Evolutionary conservation across 192 early-diverging fungal genomes (phyloP).

Genomic region (Haplosporangium gracile): DNA sequence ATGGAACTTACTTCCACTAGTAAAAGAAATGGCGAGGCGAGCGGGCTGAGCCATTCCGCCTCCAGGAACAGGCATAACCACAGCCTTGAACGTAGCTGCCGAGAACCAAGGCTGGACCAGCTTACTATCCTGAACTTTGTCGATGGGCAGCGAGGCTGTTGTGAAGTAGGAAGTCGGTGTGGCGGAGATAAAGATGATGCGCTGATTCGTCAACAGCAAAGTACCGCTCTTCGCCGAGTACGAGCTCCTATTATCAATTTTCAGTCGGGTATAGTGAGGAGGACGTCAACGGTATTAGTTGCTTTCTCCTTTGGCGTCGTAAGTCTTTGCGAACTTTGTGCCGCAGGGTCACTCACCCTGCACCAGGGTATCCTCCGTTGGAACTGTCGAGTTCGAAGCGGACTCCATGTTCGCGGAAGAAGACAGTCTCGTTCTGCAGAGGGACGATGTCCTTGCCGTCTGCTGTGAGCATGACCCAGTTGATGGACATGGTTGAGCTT

Average conservation of each 20-base stretch:
- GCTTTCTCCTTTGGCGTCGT: neutral
- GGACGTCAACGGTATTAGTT: neutral
- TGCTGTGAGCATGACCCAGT: constrained; percentile 50
- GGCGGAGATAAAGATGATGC: constrained; percentile 34
- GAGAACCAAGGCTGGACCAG: constrained; percentile 51
- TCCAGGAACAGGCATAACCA: constrained; percentile 41
- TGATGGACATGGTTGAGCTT: constrained; percentile 41
- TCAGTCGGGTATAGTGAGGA: too few species aligned
- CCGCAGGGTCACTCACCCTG: constrained; percentile 20
- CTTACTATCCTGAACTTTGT: constrained; percentile 46
- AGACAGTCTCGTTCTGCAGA: constrained; percentile 34
- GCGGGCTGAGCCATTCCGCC: constrained; percentile 43
- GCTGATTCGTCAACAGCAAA: constrained; percentile 44
- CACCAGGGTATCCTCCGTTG: constrained; percentile 53
- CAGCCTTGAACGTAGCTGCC: constrained; percentile 34
- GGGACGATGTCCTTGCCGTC: constrained; percentile 52
- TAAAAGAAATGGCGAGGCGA: constrained; percentile 39
- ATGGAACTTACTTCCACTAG: constrained; percentile 25
- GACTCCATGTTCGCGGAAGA: constrained; percentile 37
- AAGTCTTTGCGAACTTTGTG: neutral
- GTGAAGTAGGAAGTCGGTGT: constrained; percentile 24
- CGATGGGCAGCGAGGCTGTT: constrained; percentile 44
- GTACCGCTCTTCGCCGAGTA: constrained; percentile 44
- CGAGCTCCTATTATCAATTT: constrained; percentile 12
- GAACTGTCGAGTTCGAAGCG: constrained; percentile 48